A percentile compares a stretch with the other conserved stretches of the same genome.
These are phyloP conservation scores for Asterionellopsis glacialis DNA, from an alignment of 108 stramenopile genomes.

Conservation along the genomic window DNA sequence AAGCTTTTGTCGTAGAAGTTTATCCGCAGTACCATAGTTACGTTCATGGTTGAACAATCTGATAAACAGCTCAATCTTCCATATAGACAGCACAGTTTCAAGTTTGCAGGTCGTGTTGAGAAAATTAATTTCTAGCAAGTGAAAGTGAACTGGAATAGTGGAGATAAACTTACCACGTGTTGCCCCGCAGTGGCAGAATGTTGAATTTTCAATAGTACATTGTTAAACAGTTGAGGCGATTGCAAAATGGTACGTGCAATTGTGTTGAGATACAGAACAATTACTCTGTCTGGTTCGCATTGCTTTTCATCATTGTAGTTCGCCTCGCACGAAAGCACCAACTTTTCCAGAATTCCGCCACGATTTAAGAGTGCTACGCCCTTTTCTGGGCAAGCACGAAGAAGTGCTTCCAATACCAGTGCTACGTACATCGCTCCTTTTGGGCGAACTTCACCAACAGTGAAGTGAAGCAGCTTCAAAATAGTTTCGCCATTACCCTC, in stretches of 20 bases:
- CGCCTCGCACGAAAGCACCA: constrained; percentile 24
- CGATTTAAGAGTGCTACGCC: constrained; percentile 20
- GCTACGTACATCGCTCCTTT: constrained; percentile 26
- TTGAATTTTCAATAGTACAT: constrained; percentile 2
- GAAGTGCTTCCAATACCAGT: constrained; percentile 32
- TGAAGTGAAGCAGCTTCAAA: constrained; percentile 19
- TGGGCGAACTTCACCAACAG: constrained; percentile 33
- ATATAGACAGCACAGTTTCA: too few relatives aligned
- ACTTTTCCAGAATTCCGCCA: constrained; percentile 5
- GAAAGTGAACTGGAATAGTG: too few relatives aligned
- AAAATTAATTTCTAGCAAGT: too few relatives aligned
- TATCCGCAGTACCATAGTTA: too few relatives aligned
- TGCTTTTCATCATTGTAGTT: constrained; percentile 12
- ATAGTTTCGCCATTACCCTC: constrained; percentile 14
- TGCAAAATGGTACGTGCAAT: constrained; percentile 26
- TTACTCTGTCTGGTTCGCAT: constrained; percentile 35
- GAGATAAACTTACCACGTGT: background rate
- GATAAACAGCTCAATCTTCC: too few relatives aligned
- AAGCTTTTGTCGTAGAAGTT: too few relatives aligned
- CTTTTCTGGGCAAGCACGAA: constrained; percentile 19
- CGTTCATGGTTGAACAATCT: too few relatives aligned
- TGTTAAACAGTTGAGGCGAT: constrained; percentile 10
- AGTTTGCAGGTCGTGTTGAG: too few relatives aligned
- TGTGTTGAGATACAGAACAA: constrained; percentile 31
- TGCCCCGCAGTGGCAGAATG: background rate